Evolutionary conservation across 352 stramenopile species (phyloP), one percentile per base, ranked within the genome.

Genomic region (Pythium sp.): DNA sequence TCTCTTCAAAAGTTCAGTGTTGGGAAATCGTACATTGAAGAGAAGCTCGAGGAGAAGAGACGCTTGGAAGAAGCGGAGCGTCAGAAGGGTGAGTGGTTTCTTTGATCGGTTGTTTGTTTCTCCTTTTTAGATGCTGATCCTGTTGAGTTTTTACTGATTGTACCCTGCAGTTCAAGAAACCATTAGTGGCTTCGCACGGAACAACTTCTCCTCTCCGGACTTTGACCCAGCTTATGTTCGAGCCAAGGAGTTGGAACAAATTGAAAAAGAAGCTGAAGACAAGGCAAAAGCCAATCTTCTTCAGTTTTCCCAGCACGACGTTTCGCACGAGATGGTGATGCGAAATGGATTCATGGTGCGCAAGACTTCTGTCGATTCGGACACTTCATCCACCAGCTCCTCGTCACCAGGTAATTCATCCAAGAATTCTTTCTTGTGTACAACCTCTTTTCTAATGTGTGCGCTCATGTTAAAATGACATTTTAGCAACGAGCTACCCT

Each of bases 41-140:
- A 87, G 62, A 82, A 87, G 30, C 49, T 87, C 0, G 79, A 90
- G 11, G 79, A 89, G 69, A 89, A 86, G 71, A 88, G 81, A 46
- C 78, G 78, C 0, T 49, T 78, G 59, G 77, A 85, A 20, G 78
- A 91, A 36, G 72, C 74, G 15, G 80, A 89, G 54, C 69, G 73
- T 28, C 74, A 80, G 47, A 82, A 81, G 47, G 54, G 67, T 72
- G 30, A 41, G 24, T 49, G 41, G 38, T 24, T 41, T 6, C 32
- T 11, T 41, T 43, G 15, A 24, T 18, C 38, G 8, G 12, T 5
- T 22, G 6, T 41, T 6, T 41, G 4, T n/a, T 15, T 24, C 49
- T 30, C 49, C 14, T 56, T 7, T 41, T 24, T 15, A 41, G 18
- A 43, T n/a, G 54, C 28, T 59, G 12, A 59, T 11, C 5, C 22